Evolutionary conservation across 805 yeast species (phyloP).

Genomic region (Saccharomycodes ludwigii): DNA sequence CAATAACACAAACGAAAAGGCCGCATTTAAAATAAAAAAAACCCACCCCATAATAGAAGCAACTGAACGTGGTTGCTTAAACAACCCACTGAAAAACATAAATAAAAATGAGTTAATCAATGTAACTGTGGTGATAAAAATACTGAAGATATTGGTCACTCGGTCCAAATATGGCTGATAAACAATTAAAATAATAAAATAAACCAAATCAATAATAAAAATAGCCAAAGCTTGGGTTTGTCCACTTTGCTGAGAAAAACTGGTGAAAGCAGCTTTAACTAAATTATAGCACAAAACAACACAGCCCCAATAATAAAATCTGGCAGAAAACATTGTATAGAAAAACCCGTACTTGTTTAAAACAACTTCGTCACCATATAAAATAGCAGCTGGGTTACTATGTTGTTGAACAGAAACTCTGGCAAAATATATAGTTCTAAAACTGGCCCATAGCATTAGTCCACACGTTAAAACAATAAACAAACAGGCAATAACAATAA

Average conservation of each 20-base stretch:
- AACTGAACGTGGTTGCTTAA: slow-evolving; percentile 69
- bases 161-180: slow-evolving; percentile 70
- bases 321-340: slow-evolving; percentile 79
- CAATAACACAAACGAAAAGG: slow-evolving; percentile 65
- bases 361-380: slow-evolving; percentile 66
- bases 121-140: slow-evolving; percentile 57
- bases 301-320: slow-evolving; percentile 71
- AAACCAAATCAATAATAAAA: slow-evolving; percentile 64
- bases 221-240: slow-evolving; percentile 68
- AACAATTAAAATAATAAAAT: slow-evolving; percentile 49
- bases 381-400: slow-evolving; percentile 76
- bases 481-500: slow-evolving; percentile 66
- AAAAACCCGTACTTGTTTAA: slow-evolving; percentile 77
- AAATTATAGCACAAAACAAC: slow-evolving; percentile 50
- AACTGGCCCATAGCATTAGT: slow-evolving; percentile 53
- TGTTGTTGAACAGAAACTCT: slow-evolving; percentile 41
- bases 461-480: slow-evolving; percentile 51
- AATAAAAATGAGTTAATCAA: slow-evolving; percentile 75
- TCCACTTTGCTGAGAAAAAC: slow-evolving; percentile 70
- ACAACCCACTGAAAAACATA: slow-evolving; percentile 73
- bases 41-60: slow-evolving; percentile 85
- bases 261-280: slow-evolving; percentile 60
- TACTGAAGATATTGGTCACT: slow-evolving; percentile 68
- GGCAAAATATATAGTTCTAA: slow-evolving; percentile 54
- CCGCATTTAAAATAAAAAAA: slow-evolving; percentile 81